Evolutionary conservation across 495 filamentous ascomycete species (phyloP).

Genomic region (Copromyces sp.): DNA sequence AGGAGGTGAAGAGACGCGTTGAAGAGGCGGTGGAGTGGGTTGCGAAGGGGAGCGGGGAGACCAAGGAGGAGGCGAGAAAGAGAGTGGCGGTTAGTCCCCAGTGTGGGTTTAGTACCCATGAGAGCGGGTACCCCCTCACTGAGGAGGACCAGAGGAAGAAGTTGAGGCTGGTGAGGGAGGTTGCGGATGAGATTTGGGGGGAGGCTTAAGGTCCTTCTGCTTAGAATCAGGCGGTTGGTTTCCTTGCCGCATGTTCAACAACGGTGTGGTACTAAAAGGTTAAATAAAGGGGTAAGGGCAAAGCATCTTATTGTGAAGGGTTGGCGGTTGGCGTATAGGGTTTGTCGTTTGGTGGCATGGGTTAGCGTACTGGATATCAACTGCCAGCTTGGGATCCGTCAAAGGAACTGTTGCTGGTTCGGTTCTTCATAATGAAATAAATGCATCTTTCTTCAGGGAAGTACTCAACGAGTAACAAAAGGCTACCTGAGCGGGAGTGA

Average conservation of each 20-base stretch:
- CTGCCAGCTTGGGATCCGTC: conserved; percentile 1
- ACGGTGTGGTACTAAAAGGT: neutral
- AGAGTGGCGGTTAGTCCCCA: conserved; percentile 64
- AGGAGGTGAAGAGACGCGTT: conserved; percentile 59
- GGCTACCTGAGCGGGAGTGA: too few species aligned
- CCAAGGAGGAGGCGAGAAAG: conserved; percentile 54
- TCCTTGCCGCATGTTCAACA: neutral
- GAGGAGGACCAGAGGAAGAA: conserved; percentile 62
- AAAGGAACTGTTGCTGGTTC: neutral
- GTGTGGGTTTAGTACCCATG: conserved; percentile 71
- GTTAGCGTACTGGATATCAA: conserved; percentile 9
- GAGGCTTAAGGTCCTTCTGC: conserved; percentile 35
- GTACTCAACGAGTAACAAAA: neutral
- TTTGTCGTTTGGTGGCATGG: neutral
- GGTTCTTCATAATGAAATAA: neutral
- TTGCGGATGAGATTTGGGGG: conserved; percentile 62
- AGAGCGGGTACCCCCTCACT: conserved; percentile 54
- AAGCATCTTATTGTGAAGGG: neutral
- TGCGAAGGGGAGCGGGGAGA: conserved; percentile 56
- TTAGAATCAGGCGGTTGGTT: neutral
- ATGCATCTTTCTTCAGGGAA: neutral
- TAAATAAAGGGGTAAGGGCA: neutral
- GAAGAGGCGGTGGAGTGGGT: conserved; percentile 59
- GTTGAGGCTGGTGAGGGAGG: conserved; percentile 53
- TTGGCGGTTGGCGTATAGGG: neutral